Conservation (phyloP, 352 stramenopile species). For the Aphanomyces astaci region DNA sequence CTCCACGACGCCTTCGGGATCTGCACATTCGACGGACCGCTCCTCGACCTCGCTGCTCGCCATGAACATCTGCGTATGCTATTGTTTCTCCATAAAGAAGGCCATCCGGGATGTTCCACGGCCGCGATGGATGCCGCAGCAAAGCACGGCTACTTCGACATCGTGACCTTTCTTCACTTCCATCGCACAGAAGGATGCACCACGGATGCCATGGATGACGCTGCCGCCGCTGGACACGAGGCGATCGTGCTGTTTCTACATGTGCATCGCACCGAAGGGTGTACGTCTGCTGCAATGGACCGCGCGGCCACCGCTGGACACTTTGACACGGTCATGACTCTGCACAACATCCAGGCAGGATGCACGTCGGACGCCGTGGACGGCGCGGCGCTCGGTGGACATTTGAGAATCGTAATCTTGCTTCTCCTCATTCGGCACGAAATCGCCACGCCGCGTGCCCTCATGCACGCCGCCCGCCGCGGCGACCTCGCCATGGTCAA, state of each 20-base stretch:
- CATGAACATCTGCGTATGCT: slow-evolving; percentile 29
- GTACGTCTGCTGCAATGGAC: slow-evolving; percentile 3
- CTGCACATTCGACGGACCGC: neutral
- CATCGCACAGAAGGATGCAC: slow-evolving; percentile 17
- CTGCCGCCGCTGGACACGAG: neutral
- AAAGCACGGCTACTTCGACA: neutral
- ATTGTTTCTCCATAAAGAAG: slow-evolving; percentile 28
- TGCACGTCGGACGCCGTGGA: slow-evolving; percentile 6
- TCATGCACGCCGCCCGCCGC: neutral
- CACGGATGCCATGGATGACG: slow-evolving; percentile 10
- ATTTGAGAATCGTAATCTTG: neutral
- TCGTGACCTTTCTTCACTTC: neutral
- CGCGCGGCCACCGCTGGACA: neutral
- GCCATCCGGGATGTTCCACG: slow-evolving; percentile 16
- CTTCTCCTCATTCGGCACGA: neutral
- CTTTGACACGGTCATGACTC: neutral
- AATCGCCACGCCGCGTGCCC: neutral
- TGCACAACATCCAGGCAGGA: neutral
- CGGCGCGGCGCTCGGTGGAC: neutral
- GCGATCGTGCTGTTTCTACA: slow-evolving; percentile 9
- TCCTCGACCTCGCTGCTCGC: slow-evolving; percentile 21
- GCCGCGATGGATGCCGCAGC: neutral
- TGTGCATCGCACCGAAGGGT: slow-evolving; percentile 5
- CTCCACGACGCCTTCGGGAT: slow-evolving; percentile 5
- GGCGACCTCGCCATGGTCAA: neutral